These are phyloP conservation scores for Mycena latifolia DNA, from an alignment of 768 basidiomycete species.

Conservation along the genomic window DNA sequence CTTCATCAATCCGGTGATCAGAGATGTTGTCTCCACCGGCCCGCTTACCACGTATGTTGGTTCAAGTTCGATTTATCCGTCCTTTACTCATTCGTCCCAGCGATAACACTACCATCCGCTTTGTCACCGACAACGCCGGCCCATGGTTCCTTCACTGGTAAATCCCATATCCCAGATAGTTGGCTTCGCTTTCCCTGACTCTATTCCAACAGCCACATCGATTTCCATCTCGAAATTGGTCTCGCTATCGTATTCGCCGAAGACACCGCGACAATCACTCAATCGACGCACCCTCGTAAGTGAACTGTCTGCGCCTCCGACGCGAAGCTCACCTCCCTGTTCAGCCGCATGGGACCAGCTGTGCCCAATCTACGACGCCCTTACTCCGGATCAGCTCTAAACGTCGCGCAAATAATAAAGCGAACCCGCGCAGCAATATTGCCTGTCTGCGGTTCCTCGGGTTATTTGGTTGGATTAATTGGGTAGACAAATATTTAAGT, in stretches of 20 bases:
- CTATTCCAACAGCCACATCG: slow-evolving; percentile 39
- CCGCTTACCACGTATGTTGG: slow-evolving; percentile 7
- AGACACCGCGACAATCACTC: slow-evolving; percentile 15
- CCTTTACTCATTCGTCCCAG: background rate
- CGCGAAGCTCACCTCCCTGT: background rate
- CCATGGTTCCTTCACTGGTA: slow-evolving; percentile 28
- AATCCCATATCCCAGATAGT: slow-evolving; percentile 30
- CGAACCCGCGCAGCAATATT: too few relatives aligned
- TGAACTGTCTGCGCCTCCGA: background rate
- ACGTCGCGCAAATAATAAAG: background rate
- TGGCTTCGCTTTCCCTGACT: slow-evolving; percentile 5
- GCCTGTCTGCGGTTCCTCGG: too few relatives aligned
- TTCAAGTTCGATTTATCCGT: background rate
- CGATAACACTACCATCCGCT: slow-evolving; percentile 54
- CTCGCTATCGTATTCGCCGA: slow-evolving; percentile 39
- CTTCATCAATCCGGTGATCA: slow-evolving; percentile 56
- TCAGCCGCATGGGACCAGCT: slow-evolving; percentile 39
- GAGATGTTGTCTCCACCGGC: slow-evolving; percentile 30
- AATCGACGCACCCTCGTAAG: slow-evolving; percentile 29
- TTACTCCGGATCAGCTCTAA: slow-evolving; percentile 26
- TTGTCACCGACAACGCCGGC: slow-evolving; percentile 58
- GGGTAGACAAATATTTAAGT: too few relatives aligned
- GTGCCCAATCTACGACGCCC: slow-evolving; percentile 42
- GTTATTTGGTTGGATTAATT: too few relatives aligned
- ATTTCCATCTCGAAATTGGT: slow-evolving; percentile 45